A percentile compares a stretch with the other conserved stretches of the same genome.
Evolutionary conservation across 108 stramenopile species (phyloP).

Genomic region (Fragilariopsis cylindrus): DNA sequence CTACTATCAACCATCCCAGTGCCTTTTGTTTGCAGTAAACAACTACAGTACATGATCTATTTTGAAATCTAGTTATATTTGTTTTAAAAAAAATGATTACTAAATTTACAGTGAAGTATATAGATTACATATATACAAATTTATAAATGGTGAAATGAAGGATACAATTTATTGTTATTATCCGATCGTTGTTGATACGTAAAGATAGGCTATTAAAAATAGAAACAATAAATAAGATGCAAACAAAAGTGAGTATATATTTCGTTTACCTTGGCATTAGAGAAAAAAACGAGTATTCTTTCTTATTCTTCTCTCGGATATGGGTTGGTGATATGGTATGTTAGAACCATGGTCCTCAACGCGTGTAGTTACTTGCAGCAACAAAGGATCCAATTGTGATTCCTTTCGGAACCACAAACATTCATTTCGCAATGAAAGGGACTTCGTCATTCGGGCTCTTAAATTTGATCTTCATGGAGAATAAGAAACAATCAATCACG

Average conservation of each 20-base stretch:
- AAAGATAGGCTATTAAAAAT: too few relatives aligned
- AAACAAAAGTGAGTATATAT: slow-evolving; percentile 12
- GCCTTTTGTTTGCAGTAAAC: too few relatives aligned
- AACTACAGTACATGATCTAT: too few relatives aligned
- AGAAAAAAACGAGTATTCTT: background rate
- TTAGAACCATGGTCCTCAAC: slow-evolving; percentile 56
- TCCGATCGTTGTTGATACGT: too few relatives aligned
- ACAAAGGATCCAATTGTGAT: slow-evolving; percentile 2
- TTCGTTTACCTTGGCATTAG: background rate
- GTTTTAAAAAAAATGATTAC: too few relatives aligned
- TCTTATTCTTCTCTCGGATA: slow-evolving; percentile 45
- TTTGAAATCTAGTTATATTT: too few relatives aligned
- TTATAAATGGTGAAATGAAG: too few relatives aligned
- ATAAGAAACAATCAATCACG: background rate
- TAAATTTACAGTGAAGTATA: too few relatives aligned
- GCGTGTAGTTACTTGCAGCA: slow-evolving; percentile 60
- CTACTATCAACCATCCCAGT: too few relatives aligned
- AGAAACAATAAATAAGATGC: background rate
- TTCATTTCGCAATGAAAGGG: slow-evolving; percentile 14
- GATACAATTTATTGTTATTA: too few relatives aligned
- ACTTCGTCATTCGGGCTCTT: slow-evolving; percentile 42
- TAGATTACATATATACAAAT: too few relatives aligned
- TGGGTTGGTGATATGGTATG: slow-evolving; percentile 61
- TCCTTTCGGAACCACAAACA: slow-evolving; percentile 36
- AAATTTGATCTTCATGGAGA: slow-evolving; percentile 33